Evolutionary conservation across 352 stramenopile genomes (phyloP).

Genomic region (Phytophthora chlamydospora): DNA sequence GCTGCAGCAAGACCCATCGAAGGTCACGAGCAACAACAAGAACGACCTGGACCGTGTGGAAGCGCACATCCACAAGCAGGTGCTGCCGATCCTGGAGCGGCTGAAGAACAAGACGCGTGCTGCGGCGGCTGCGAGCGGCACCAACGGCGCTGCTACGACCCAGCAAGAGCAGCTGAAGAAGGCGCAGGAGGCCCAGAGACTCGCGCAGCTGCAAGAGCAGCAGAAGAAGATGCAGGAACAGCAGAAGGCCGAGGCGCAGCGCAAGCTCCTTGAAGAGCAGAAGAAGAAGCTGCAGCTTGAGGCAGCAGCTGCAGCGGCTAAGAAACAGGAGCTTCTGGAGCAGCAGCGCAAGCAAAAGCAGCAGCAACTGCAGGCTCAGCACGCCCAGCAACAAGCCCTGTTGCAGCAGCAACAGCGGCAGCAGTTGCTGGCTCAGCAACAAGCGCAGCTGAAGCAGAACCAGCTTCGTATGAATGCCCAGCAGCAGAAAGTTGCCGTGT

Average conservation of each 20-base stretch:
- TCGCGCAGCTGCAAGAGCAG: constrained; percentile 64
- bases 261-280: constrained; percentile 70
- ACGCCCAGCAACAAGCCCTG: constrained; percentile 56
- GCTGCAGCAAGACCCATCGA: constrained; percentile 80
- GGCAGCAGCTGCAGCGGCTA: constrained; percentile 52
- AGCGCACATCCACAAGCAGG: constrained; percentile 84
- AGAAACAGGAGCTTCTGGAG: constrained; percentile 68
- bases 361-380: constrained; percentile 64
- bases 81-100: constrained; percentile 76
- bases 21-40: constrained; percentile 78
- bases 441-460: constrained; percentile 54
- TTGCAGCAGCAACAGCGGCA: constrained; percentile 53
- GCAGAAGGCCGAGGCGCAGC: constrained; percentile 66
- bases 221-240: constrained; percentile 76
- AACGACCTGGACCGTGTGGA: constrained; percentile 84
- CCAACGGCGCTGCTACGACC: constrained; percentile 23
- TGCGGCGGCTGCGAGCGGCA: constrained; percentile 17
- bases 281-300: constrained; percentile 78
- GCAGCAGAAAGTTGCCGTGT: constrained; percentile 21
- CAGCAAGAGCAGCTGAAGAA: constrained; percentile 73
- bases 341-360: constrained; percentile 62
- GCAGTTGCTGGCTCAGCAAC: constrained; percentile 43
- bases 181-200: constrained; percentile 62
- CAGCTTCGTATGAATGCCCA: constrained; percentile 43
- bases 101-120: constrained; percentile 77